Evolutionary conservation across 106 monocot species (phyloP).

Genomic region (Apostasia ramifera): DNA sequence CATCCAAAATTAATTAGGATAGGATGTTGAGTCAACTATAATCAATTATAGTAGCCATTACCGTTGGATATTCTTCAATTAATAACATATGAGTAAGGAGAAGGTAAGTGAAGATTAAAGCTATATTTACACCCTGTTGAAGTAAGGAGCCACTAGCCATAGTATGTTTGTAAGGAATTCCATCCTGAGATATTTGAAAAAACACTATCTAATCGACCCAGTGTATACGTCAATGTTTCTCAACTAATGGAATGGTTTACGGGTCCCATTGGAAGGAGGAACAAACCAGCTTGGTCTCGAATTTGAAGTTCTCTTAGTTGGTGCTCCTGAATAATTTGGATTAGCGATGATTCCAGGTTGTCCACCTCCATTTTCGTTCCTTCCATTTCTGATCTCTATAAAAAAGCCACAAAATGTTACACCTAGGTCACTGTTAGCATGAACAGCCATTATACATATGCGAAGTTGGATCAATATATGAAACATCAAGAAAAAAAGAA

Average conservation of each 20-base stretch:
- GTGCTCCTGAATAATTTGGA: slow-evolving; percentile 61
- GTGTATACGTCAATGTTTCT: too few species aligned
- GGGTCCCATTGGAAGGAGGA: not conserved
- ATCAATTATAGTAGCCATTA: too few species aligned
- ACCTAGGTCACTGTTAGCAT: too few species aligned
- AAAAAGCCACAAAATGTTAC: not conserved
- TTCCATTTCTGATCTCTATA: slow-evolving; percentile 19
- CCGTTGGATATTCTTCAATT: too few species aligned
- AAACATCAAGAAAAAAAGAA: too few species aligned
- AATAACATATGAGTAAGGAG: not conserved
- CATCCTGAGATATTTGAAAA: too few species aligned
- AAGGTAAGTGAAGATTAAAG: not conserved
- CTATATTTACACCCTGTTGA: not conserved
- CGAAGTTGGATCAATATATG: too few species aligned
- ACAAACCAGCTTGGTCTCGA: slow-evolving; percentile 40
- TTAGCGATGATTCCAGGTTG: slow-evolving; percentile 41
- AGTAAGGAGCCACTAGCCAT: not conserved
- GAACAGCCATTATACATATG: too few species aligned
- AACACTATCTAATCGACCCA: too few species aligned
- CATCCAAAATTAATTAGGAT: too few species aligned
- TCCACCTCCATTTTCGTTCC: slow-evolving; percentile 18
- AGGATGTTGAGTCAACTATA: too few species aligned
- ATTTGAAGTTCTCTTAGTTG: slow-evolving; percentile 25
- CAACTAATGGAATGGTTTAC: not conserved
- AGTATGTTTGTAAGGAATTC: not conserved